Evolutionary conservation across 768 basidiomycete genomes (phyloP), one percentile per base, ranked within the genome.

Genomic region (Psilocybe cubensis): DNA sequence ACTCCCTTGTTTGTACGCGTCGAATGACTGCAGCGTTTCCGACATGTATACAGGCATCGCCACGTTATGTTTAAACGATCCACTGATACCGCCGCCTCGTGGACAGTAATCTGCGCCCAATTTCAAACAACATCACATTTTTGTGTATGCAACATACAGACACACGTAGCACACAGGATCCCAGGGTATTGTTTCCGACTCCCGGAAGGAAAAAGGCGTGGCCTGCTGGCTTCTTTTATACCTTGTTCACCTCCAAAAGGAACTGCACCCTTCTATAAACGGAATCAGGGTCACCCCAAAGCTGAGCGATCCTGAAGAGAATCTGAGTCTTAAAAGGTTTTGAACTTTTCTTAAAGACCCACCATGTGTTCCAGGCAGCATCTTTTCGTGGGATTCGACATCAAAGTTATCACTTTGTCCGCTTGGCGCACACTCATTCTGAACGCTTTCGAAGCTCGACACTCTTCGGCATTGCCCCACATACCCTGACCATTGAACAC

Each of bases 251-350:
- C 54, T 49, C 52, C 57, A 55, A 51, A 63, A 48, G 56, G 56
- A 54, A 25, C 28, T 52, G 42, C 21, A 28, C 25, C 51, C 57
- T 65, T 65, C 64, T 52, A 62, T 62, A 65, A 55, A 48, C 58
- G 56, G 64, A 59, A 51, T 52, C 61, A 60, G 57, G 57, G 56
- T 59, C 56, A 54, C 47, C 58, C 53, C 48, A 50, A 47, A 31
- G 57, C 46, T 60, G 56, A 62, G 65, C 60, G 65, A 66, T 66
- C 65, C 63, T 62, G 59, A 38, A 60, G 52, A 61, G 65, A 66
- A 66, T 62, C 57, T 48, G 41, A 56, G 46, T 54, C 54, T 52
- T 27, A 59, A 50, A 28, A 54, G 55, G 52, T 47, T 54, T 57
- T 51, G 43, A 61, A 50, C 40, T 52, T 52, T 52, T 47, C 57